These are phyloP conservation scores for Saturnispora kantuleensis DNA, from an alignment of 805 yeast species.

Conservation along the genomic window DNA sequence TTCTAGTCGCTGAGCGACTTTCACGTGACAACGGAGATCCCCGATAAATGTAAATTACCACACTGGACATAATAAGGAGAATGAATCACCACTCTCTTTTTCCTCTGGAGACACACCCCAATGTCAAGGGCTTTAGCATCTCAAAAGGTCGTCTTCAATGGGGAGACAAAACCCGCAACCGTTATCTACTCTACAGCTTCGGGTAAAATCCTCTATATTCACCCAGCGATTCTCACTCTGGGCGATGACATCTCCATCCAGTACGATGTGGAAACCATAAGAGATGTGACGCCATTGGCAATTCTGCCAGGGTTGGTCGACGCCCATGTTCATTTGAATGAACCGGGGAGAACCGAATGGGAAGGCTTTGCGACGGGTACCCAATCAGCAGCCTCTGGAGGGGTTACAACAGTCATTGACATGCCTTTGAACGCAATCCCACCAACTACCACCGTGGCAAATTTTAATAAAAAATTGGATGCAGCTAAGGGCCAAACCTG, in stretches of 20 bases:
- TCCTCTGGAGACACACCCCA: neutral
- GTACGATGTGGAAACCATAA: slow-evolving; percentile 35
- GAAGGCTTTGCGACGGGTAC: slow-evolving; percentile 98
- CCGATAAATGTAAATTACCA: too few relatives aligned
- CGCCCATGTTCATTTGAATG: slow-evolving; percentile 89
- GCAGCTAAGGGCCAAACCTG: slow-evolving; percentile 80
- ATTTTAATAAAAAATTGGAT: slow-evolving; percentile 60
- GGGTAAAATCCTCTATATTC: slow-evolving; percentile 52
- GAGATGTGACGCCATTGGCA: slow-evolving; percentile 51
- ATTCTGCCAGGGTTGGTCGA: slow-evolving; percentile 89
- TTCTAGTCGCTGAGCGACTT: too few relatives aligned
- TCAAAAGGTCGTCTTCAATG: slow-evolving; percentile 42
- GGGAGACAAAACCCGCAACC: slow-evolving; percentile 46
- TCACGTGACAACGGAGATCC: too few relatives aligned
- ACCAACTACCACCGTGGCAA: slow-evolving; percentile 79
- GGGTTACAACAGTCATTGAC: slow-evolving; percentile 90
- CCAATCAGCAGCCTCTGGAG: slow-evolving; percentile 89
- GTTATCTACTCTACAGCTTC: slow-evolving; percentile 46
- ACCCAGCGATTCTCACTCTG: slow-evolving; percentile 27
- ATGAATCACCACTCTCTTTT: neutral
- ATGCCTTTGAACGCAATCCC: slow-evolving; percentile 97
- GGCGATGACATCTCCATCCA: slow-evolving; percentile 31
- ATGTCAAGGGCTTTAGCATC: slow-evolving; percentile 63
- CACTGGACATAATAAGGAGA: too few relatives aligned
- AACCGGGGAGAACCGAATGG: slow-evolving; percentile 98